Conservation (phyloP, 805 yeast species). For the Lachancea meyersii region DNA sequence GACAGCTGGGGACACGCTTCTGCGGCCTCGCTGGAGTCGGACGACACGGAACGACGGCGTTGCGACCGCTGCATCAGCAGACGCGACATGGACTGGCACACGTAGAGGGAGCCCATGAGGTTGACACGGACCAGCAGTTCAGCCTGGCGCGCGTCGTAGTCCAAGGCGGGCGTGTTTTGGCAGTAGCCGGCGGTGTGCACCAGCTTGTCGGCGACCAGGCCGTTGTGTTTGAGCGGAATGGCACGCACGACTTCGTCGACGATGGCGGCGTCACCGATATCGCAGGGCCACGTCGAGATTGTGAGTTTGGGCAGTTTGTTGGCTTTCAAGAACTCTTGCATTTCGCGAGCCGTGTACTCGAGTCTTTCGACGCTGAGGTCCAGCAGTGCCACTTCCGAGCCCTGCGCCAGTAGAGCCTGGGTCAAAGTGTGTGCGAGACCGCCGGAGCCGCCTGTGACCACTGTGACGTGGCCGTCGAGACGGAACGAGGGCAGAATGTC, state of each 20-base stretch:
- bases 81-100: conserved; percentile 30
- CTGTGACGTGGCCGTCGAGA: conserved; percentile 63
- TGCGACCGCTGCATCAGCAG: conserved; percentile 15
- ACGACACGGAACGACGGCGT: conserved; percentile 49
- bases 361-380: conserved; percentile 61
- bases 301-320: conserved; percentile 27
- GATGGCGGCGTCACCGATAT: conserved; percentile 56
- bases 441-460: conserved; percentile 79
- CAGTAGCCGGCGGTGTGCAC: conserved; percentile 83
- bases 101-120: conserved; percentile 67
- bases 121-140: conserved; percentile 65
- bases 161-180: conserved; percentile 72
- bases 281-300: conserved; percentile 64
- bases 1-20: conserved; percentile 27
- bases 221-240: conserved; percentile 50
- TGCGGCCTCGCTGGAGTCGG: conserved; percentile 38
- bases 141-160: conserved; percentile 66
- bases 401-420: conserved; percentile 66
- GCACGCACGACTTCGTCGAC: conserved; percentile 52
- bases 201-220: conserved; percentile 54
- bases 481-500: conserved; percentile 58
- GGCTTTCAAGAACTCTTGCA: conserved; percentile 42
- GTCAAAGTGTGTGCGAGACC: conserved; percentile 63
- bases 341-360: conserved; percentile 47
- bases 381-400: conserved; percentile 67